Evolutionary conservation across 2,329 filamentous ascomycete genomes (phyloP).

Genomic region (Aspergillus eucalypticola): DNA sequence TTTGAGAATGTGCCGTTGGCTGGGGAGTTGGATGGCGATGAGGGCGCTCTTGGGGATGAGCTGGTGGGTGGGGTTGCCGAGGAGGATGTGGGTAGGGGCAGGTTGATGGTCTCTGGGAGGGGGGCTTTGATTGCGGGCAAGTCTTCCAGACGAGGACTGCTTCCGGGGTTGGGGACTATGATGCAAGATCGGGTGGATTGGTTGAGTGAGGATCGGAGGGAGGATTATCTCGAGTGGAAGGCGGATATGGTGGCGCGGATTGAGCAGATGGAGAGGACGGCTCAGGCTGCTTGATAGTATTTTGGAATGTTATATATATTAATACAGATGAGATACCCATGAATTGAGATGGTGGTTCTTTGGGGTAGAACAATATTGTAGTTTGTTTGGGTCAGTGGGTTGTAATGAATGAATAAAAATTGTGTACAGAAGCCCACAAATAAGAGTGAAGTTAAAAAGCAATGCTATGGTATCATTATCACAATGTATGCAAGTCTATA

Average conservation of each 20-base stretch:
- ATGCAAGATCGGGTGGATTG: slow-evolving; percentile 52
- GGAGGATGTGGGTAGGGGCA: slow-evolving; percentile 34
- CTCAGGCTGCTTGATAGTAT: background rate
- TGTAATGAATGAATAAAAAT: background rate
- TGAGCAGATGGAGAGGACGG: slow-evolving; percentile 31
- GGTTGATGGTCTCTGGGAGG: slow-evolving; percentile 19
- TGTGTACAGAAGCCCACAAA: slow-evolving; percentile 11
- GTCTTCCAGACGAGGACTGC: slow-evolving; percentile 37
- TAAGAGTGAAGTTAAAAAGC: background rate
- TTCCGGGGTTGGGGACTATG: slow-evolving; percentile 53
- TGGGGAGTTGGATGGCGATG: slow-evolving; percentile 37
- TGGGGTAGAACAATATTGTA: background rate
- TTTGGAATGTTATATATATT: background rate
- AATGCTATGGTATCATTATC: background rate
- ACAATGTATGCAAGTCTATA: slow-evolving; percentile 16
- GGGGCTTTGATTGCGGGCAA: slow-evolving; percentile 15
- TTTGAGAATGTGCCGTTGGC: slow-evolving; percentile 58
- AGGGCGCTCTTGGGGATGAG: slow-evolving; percentile 36
- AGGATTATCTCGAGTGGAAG: slow-evolving; percentile 48
- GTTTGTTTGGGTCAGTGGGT: background rate
- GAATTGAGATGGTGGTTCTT: background rate
- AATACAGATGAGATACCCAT: slow-evolving; percentile 13
- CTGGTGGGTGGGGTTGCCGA: slow-evolving; percentile 36
- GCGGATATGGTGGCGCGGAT: slow-evolving; percentile 43
- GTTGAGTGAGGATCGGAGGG: slow-evolving; percentile 46